Evolutionary conservation across 2,329 filamentous ascomycete genomes (phyloP), one percentile per base, ranked within the genome.

Genomic region (Cladosporium sp.): DNA sequence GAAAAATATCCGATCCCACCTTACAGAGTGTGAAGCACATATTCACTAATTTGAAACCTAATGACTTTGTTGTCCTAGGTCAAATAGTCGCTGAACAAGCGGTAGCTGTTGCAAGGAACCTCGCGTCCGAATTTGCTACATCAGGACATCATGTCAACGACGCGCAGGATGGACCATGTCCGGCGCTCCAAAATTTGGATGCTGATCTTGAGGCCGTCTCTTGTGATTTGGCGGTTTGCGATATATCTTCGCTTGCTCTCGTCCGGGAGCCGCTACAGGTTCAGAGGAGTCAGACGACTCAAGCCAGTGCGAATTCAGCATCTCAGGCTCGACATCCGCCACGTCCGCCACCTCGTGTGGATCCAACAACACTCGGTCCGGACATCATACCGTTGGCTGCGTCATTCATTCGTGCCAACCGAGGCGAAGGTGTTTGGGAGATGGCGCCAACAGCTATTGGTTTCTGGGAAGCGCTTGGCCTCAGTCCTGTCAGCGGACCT

Each of bases 381-480:
- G 75, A 71, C 58, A 60, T 86, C 2, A 22, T 53, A 20, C 42
- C 48, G 4, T 88, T 88, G 62, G 77, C 79, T 39, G 82, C 94
- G 2, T 89, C 90, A 1, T 86, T 89, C 65, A 75, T 94, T 36
- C 85, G 90, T 62, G 77, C 95, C 10, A 85, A 86, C 49, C 81
- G 90, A 54, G 83, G 85, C 19, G 87, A 91, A 37, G 80, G 80
- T 1, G 83, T 82, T 48, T 81, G 91, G 57, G 90, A 91, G 10
- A 78, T 95, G 37, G 77, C 93, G 20, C 88, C 90, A 1, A 83
- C 89, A 0, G 87, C 89, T 0, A 76, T 93, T 19, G 76, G 81
- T 1, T 96, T 94, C 67, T 95, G 90, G 91, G 90, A 94, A 68
- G 85, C 86, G 47, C 75, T 95, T 17, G 88, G 89, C 0, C 78